Base-by-base conservation (phyloP, 768 basidiomycete species). In the Hypholoma fasciculare region DNA sequence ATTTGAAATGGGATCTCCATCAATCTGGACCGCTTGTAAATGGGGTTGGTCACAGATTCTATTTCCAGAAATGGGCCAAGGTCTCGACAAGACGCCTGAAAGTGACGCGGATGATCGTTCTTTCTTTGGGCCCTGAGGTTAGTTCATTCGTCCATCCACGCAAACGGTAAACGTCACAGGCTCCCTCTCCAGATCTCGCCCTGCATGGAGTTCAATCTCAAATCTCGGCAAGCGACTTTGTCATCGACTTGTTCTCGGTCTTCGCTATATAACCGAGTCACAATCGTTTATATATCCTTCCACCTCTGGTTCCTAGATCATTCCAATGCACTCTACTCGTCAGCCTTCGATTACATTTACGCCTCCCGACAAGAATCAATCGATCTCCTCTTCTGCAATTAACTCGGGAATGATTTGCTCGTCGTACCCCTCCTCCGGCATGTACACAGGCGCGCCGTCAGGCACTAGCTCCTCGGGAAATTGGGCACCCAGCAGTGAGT, bases 221-320 rank as follows among this genome's bases (percentile, higher is more conserved):
- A 55, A 56, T 49, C 47, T 65, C 54, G 63, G 62, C 55, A 59
- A 51, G 47, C 36, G 43, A 54, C 54, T 59, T 63, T 58, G 58
- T 48, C 54, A 59, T 61, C 60, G 52, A 51, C 47, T 44, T 49
- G 57, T 54, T 61, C 59, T 63, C 46, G 62, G 57, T 52, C 23
- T 58, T 59, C 50, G 42, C 61, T 68, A 65, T 70, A 65, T 66
- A 66, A 63, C 59, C 53, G 55, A 62, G 57, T 58, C 59, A 63
- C 42, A 17, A 46, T 51, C 61, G 52, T 58, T 30, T 34, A 56
- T 47, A 61, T 50, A 52, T 26, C 58, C 44, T 49, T 51, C 42
- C 49, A 58, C 56, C 19, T 48, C 55, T 62, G 36, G 61, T 65
- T 53, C 61, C 66, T 64, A 60, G 44, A 54, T 51, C 58, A 64